Evolutionary conservation across 148 eudicot species (phyloP).

Genomic region (Pouteria glomerata): DNA sequence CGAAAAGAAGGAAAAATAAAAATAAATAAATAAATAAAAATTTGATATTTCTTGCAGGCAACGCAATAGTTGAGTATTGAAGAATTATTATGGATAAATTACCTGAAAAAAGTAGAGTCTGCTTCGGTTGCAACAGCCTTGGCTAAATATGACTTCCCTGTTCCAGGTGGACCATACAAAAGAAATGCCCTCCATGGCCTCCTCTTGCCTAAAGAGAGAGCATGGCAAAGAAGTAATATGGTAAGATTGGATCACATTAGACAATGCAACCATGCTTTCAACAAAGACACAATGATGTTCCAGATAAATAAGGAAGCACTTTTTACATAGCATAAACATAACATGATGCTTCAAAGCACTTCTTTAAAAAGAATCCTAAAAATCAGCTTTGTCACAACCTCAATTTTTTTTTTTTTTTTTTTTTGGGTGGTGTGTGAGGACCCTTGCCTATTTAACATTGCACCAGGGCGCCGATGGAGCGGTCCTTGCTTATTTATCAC

Average conservation of each 20-base stretch:
- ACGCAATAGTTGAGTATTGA: too few relatives aligned
- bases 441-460: too few relatives aligned
- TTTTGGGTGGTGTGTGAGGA: too few relatives aligned
- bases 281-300: background rate
- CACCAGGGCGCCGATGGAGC: too few relatives aligned
- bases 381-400: too few relatives aligned
- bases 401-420: too few relatives aligned
- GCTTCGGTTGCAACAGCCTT: conserved; percentile 98
- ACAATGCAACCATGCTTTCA: background rate
- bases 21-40: background rate
- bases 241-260: background rate
- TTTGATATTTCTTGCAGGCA: background rate
- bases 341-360: too few relatives aligned
- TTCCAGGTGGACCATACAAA: conserved; percentile 89
- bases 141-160: conserved; percentile 88
- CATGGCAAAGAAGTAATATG: background rate
- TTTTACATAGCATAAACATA: too few relatives aligned
- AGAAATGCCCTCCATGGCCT: conserved; percentile 94
- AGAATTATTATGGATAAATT: background rate
- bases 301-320: background rate
- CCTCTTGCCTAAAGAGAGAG: conserved; percentile 53
- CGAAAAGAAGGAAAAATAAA: background rate
- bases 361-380: too few relatives aligned
- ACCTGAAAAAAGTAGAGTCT: conserved; percentile 87
- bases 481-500: too few relatives aligned